Conservation (phyloP, 2,329 filamentous ascomycete species). For the Phialocephala sp. region DNA sequence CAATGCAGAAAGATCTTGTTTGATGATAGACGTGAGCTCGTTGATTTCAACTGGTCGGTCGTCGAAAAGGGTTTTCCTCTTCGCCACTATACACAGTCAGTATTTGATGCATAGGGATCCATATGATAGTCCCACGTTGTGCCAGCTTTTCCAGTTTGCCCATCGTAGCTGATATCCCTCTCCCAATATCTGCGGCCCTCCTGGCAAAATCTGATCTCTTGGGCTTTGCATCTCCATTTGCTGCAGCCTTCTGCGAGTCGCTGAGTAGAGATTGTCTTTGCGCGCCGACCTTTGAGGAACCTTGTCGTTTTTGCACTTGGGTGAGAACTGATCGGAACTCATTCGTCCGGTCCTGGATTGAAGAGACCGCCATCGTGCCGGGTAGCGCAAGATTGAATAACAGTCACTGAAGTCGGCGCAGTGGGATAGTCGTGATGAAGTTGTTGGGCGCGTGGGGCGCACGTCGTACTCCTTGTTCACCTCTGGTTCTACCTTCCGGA, state of each 20-base stretch:
- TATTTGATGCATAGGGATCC: background rate
- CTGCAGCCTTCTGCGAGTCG: constrained; percentile 71
- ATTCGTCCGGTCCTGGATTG: constrained; percentile 94
- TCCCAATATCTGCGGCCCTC: constrained; percentile 87
- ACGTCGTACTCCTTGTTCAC: constrained; percentile 7
- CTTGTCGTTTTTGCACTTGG: constrained; percentile 82
- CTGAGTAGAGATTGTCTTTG: constrained; percentile 82
- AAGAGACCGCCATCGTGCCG: constrained; percentile 64
- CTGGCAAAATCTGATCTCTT: constrained; percentile 89
- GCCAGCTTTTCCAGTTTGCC: constrained; percentile 93
- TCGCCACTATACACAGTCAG: constrained; percentile 68
- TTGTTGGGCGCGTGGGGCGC: constrained; percentile 2
- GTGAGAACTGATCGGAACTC: constrained; percentile 93
- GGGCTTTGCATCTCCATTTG: constrained; percentile 59
- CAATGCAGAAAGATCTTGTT: constrained; percentile 86
- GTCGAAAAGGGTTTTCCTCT: constrained; percentile 95
- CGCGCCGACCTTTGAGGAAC: constrained; percentile 75
- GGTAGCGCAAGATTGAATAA: background rate
- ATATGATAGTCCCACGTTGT: constrained; percentile 61
- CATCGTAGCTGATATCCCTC: constrained; percentile 91
- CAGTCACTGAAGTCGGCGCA: background rate
- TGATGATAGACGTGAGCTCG: constrained; percentile 96
- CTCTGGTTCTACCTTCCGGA: constrained; percentile 17
- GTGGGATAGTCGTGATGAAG: background rate
- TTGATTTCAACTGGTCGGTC: constrained; percentile 96